phyloP scores from a whole-genome alignment of 164 flowering plant species.

The Warburgia ugandensis region DNA sequence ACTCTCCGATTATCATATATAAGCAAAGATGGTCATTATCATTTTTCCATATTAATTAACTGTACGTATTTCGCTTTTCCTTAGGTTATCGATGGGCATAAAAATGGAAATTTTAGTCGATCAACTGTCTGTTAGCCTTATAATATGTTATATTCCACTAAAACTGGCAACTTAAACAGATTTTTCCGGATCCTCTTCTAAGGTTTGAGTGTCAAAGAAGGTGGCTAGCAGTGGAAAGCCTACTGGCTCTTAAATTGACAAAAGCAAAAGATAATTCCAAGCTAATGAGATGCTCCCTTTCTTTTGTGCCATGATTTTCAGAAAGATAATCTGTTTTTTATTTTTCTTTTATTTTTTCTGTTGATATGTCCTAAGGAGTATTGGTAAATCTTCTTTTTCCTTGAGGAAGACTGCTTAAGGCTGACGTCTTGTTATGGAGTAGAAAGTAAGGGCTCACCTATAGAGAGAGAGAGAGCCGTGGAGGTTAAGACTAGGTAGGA shows the following conservation, averaged over 20 bases:
- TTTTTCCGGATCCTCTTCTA: no score
- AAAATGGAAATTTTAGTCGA: no score
- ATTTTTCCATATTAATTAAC: no score
- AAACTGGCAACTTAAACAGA: no score
- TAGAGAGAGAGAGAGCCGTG: slow-evolving; percentile 18
- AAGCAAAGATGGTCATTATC: no score
- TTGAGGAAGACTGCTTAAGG: slow-evolving; percentile 12
- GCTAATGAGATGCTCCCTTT: neutral
- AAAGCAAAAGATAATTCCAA: neutral
- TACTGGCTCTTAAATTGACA: neutral
- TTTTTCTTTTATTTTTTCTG: neutral
- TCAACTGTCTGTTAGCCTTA: no score
- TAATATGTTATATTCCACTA: no score
- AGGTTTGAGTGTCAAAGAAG: neutral
- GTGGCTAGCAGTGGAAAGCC: neutral
- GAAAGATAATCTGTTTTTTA: neutral
- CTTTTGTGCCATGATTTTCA: neutral
- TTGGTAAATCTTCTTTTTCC: slow-evolving; percentile 17
- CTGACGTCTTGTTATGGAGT: slow-evolving; percentile 21
- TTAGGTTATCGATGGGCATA: no score
- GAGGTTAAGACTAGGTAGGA: slow-evolving; percentile 12
- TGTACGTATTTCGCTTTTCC: no score
- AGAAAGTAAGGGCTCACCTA: slow-evolving; percentile 23
- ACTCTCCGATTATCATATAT: no score
- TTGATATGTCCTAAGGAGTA: slow-evolving; percentile 16